phyloP scores from a whole-genome alignment of 768 basidiomycete genomes.

The Wakefieldia striispora region DNA sequence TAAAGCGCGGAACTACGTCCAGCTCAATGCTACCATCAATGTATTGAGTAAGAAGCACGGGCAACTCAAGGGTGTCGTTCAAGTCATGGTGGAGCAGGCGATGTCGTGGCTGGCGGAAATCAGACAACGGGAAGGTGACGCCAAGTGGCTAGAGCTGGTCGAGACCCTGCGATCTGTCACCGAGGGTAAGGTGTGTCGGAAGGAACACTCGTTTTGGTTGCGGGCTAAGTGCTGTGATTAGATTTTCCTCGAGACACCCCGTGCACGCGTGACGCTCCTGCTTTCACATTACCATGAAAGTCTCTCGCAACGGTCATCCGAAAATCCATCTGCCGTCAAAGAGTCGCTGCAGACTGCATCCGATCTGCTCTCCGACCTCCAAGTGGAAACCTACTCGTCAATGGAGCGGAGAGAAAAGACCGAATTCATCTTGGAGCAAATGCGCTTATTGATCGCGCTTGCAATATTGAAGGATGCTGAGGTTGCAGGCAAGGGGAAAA shows the following conservation, averaged over 20 bases:
- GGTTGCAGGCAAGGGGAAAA: conserved; percentile 51
- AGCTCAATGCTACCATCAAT: conserved; percentile 67
- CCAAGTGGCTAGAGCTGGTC: conserved; percentile 83
- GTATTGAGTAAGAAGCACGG: conserved; percentile 93
- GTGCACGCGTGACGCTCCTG: conserved; percentile 88
- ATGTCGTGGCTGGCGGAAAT: conserved; percentile 82
- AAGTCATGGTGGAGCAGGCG: conserved; percentile 86
- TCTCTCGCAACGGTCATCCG: conserved; percentile 46
- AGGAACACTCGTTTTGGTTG: background rate
- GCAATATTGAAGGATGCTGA: conserved; percentile 75
- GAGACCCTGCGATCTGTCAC: conserved; percentile 89
- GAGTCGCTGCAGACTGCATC: conserved; percentile 83
- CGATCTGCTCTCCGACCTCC: conserved; percentile 89
- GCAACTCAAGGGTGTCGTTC: conserved; percentile 86
- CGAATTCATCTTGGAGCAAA: conserved; percentile 97
- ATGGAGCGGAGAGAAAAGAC: conserved; percentile 99
- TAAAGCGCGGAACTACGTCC: conserved; percentile 62
- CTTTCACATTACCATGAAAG: conserved; percentile 85
- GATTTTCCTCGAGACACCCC: conserved; percentile 96
- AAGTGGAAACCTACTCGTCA: conserved; percentile 98
- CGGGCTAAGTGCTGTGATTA: conserved; percentile 31
- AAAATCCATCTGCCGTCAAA: conserved; percentile 41
- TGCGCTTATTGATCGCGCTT: conserved; percentile 81
- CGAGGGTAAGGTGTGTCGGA: conserved; percentile 82
- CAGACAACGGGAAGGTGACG: conserved; percentile 60